These are phyloP conservation scores for Irpex lacteus DNA, from an alignment of 1,284 basidiomycete species.

Conservation along the genomic window DNA sequence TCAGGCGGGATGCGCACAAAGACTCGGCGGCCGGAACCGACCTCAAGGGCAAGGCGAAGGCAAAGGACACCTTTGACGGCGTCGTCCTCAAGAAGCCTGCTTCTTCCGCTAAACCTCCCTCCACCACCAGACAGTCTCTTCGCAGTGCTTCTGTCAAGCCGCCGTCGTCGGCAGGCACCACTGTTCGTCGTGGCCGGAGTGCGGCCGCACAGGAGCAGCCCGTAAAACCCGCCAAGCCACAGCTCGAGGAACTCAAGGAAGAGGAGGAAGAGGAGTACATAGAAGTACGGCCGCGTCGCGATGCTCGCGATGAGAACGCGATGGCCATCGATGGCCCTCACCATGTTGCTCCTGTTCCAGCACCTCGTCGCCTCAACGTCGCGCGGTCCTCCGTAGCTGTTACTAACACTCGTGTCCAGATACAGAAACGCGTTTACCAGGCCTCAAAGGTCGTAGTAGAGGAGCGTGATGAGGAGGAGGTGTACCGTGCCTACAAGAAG, in stretches of 20 bases:
- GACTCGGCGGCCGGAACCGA: constrained; percentile 24
- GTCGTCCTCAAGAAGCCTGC: constrained; percentile 49
- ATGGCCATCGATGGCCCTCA: constrained; percentile 55
- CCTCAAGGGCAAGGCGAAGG: constrained; percentile 45
- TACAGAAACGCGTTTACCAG: constrained; percentile 12
- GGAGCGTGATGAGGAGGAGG: constrained; percentile 38
- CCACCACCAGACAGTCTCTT: constrained; percentile 14
- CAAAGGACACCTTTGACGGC: constrained; percentile 50
- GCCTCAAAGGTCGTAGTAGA: constrained; percentile 19
- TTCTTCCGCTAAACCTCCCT: constrained; percentile 16
- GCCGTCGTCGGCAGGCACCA: constrained; percentile 17
- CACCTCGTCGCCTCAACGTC: constrained; percentile 27
- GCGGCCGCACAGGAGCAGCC: neutral
- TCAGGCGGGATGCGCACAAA: constrained; percentile 33
- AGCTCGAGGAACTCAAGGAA: constrained; percentile 30
- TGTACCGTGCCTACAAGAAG: constrained; percentile 62
- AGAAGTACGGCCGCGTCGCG: constrained; percentile 15
- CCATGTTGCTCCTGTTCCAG: constrained; percentile 21
- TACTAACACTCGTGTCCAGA: constrained; percentile 12
- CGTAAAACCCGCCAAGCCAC: constrained; percentile 4
- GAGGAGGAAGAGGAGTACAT: constrained; percentile 21
- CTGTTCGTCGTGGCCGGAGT: constrained; percentile 9
- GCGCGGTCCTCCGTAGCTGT: constrained; percentile 23
- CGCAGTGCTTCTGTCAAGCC: constrained; percentile 3
- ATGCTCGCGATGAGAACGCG: constrained; percentile 39